Evolutionary conservation across 208 protist species (phyloP), one percentile per base, ranked within the genome.

Genomic region (Willaertia magna): DNA sequence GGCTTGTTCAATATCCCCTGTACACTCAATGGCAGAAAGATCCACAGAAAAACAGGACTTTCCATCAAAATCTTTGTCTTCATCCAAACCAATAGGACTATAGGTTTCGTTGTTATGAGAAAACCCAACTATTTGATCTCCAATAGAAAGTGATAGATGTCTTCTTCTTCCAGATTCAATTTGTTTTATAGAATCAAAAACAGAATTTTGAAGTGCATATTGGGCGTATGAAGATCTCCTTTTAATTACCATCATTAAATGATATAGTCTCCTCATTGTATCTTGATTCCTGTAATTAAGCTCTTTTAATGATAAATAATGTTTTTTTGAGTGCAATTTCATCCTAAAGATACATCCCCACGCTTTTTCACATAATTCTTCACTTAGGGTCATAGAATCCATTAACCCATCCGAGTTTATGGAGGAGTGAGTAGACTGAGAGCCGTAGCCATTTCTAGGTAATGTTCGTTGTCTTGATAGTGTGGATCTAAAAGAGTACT

Each of bases 301-400:
- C 11, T 83, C 78, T 43, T 49, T 49, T 26, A 59, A 44, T 6
- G 43, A 48, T 9, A n/a, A 11, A 55, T 40, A 55, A 52, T 83
- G 43, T 2, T 55, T 51, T 55, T 42, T 18, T n/a, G 43, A 47
- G 22, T 83, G 78, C 20, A n/a, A 18, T 42, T 83, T 83, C 78
- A 83, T 83, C 16, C 43, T 49, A 55, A 44, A 55, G 9, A 83
- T n/a, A 42, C 78, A 83, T 42, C 78, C 42, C 78, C 78, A 83
- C 0, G 55, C 43, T 26, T 42, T 30, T 42, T 83, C 78, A 20
- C 34, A 40, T 43, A 83, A 2, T 55, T 18, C 2, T 6, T 55
- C 78, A 6, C 16, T 47, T 0, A 55, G 2, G 2, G 6, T 40
- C 1, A 12, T 3, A 14, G 12, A 4, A n/a, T 79, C 74, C 7